These are phyloP conservation scores for Pyrenochaeta sp. DNA, from an alignment of 2,329 filamentous ascomycete species.

Conservation along the genomic window DNA sequence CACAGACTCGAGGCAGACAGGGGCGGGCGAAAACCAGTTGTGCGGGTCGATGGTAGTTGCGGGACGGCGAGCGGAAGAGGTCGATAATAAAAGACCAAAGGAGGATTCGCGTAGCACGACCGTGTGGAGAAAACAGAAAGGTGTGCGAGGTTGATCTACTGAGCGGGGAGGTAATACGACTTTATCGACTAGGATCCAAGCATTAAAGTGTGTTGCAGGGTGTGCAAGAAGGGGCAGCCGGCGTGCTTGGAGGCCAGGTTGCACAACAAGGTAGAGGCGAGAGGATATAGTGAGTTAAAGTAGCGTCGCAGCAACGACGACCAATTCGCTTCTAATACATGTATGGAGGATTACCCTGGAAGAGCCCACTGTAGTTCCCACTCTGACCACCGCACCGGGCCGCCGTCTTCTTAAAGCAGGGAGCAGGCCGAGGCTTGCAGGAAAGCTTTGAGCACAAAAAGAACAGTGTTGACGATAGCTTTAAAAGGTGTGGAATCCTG, in stretches of 20 bases:
- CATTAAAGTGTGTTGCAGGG: constrained; percentile 36
- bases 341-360: constrained; percentile 39
- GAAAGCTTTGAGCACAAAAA: constrained; percentile 36
- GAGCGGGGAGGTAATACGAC: constrained; percentile 45
- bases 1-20: constrained; percentile 21
- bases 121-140: constrained; percentile 33
- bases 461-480: constrained; percentile 37
- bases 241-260: too few species aligned
- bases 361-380: constrained; percentile 28
- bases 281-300: constrained; percentile 42
- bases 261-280: constrained; percentile 40
- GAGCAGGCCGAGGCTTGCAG: constrained; percentile 37
- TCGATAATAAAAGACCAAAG: constrained; percentile 27
- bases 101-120: constrained; percentile 25
- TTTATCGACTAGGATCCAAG: constrained; percentile 41
- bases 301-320: constrained; percentile 39
- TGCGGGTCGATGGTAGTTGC: constrained; percentile 15
- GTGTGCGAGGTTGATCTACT: constrained; percentile 40
- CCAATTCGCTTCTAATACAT: constrained; percentile 38
- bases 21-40: constrained; percentile 15
- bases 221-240: too few species aligned
- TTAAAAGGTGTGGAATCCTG: constrained; percentile 28
- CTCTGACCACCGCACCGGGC: constrained; percentile 37
- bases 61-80: constrained; percentile 12
- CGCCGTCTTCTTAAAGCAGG: constrained; percentile 40